Conservation (phyloP, 129 eudicot species). For the Lonicera japonica region DNA sequence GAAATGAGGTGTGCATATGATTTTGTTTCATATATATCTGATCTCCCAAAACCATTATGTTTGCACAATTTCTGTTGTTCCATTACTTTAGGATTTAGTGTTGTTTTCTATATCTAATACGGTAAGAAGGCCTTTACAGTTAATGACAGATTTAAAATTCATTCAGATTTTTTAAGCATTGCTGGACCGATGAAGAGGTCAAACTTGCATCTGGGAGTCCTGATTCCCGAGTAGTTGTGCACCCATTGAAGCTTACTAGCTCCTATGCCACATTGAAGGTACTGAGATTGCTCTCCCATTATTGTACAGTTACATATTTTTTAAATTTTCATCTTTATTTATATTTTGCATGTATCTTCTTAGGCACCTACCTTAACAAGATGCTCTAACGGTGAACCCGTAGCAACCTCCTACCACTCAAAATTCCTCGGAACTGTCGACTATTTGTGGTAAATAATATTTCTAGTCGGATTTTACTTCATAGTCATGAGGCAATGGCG, state of each 20-base stretch:
- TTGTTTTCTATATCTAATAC: no score
- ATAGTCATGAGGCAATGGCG: not conserved
- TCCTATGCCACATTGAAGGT: slow-evolving; percentile 31
- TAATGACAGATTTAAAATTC: not conserved
- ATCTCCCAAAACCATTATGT: no score
- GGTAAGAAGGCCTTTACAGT: no score
- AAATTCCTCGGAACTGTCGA: slow-evolving; percentile 45
- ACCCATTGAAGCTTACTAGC: slow-evolving; percentile 32
- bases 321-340: not conserved
- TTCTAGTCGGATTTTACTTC: not conserved
- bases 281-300: not conserved
- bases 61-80: no score
- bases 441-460: slow-evolving; percentile 28
- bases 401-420: slow-evolving; percentile 38
- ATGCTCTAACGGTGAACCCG: slow-evolving; percentile 29
- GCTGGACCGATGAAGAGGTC: slow-evolving; percentile 34
- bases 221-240: slow-evolving; percentile 9
- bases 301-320: not conserved
- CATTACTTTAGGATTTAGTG: no score
- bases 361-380: slow-evolving; percentile 28
- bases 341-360: slow-evolving; percentile 4
- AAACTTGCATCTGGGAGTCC: slow-evolving; percentile 26
- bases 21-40: no score
- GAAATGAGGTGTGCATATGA: no score
- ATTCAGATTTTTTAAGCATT: slow-evolving; percentile 5